These are phyloP conservation scores for Colletotrichum sp. DNA, from an alignment of 2,329 filamentous ascomycete species.

Conservation along the genomic window DNA sequence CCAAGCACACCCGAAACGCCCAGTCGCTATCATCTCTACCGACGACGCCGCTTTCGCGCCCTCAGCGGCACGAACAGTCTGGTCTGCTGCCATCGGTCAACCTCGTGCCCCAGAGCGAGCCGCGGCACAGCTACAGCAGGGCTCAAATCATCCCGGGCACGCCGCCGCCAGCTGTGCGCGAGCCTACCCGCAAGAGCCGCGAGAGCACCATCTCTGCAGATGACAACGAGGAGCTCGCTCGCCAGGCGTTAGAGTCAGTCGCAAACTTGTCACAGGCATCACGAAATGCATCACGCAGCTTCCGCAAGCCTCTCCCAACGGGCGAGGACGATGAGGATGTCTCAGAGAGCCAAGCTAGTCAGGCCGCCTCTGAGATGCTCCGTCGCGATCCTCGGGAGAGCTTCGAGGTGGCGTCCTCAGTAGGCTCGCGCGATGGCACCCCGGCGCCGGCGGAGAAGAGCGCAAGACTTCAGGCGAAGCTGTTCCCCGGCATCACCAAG, in stretches of 20 bases:
- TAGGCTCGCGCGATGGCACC: slow-evolving; percentile 47
- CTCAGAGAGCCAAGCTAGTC: slow-evolving; percentile 77
- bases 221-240: slow-evolving; percentile 61
- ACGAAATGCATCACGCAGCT: slow-evolving; percentile 22
- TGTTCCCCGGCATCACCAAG: slow-evolving; percentile 52
- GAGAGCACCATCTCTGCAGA: slow-evolving; percentile 85
- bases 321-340: slow-evolving; percentile 63
- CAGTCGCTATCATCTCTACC: slow-evolving; percentile 88
- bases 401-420: slow-evolving; percentile 53
- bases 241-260: slow-evolving; percentile 58
- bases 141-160: slow-evolving; percentile 46
- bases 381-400: slow-evolving; percentile 62
- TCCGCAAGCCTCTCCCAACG: slow-evolving; percentile 23
- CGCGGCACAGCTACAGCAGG: slow-evolving; percentile 49
- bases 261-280: slow-evolving; percentile 47
- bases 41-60: slow-evolving; percentile 70
- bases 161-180: slow-evolving; percentile 49
- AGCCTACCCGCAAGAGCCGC: slow-evolving; percentile 69
- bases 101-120: slow-evolving; percentile 66
- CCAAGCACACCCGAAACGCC: slow-evolving; percentile 74
- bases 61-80: slow-evolving; percentile 45
- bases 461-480: slow-evolving; percentile 55
- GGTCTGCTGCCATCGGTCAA: slow-evolving; percentile 67
- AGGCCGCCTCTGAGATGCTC: slow-evolving; percentile 77
- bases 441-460: slow-evolving; percentile 50